Base-by-base conservation (phyloP, 768 basidiomycete genomes). In the Calvatia gigantea region DNA sequence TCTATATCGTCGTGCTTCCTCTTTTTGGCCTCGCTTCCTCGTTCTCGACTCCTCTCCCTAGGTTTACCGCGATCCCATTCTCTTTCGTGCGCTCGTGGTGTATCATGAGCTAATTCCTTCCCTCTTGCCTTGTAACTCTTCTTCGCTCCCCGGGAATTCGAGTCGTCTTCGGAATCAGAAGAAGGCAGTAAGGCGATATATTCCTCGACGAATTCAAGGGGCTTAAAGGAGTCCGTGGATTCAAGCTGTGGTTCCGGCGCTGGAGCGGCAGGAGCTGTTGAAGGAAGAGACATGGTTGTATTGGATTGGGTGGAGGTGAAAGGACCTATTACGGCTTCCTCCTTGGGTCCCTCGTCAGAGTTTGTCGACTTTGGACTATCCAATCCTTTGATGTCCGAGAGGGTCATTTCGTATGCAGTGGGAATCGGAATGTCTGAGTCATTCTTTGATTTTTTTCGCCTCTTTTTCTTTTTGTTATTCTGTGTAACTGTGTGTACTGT, bases 21-120 rank as follows among this genome's bases (percentile, higher is more conserved):
- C 58, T 63, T 62, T 17, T 51, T 59, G 21, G 48, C 60, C 37
- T 54, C 62, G 27, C 61, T 58, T 31, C 48, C 50, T 15, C 50
- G 58, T 27, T 58, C 52, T 55, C 51, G 46, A 50, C 62, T 67
- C 59, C 52, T 59, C 69, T 58, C 54, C 53, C 60, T 56, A 7
- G 15, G 42, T 25, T 73, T 75, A 35, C 70, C 74, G 51, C 60
- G 58, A 50, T 76, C 78, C 73, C 75, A 70, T 51, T 79, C 77
- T 29, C 78, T 71, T 51, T 66, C 64, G 44, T 50, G 49, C 19
- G 14, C 15, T 23, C 44, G 33, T 21, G 49, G 39, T 31, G 39
- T 17, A 28, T 47, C 47, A n/a, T 38, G 47, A 37, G 23, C 44
- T 29, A 57, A 27, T 55, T 56, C 56, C 25, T 54, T 39, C 60